Evolutionary conservation across 164 flowering plant species (phyloP), one percentile per base, ranked within the genome.

Genomic region (Amborella trichopoda): DNA sequence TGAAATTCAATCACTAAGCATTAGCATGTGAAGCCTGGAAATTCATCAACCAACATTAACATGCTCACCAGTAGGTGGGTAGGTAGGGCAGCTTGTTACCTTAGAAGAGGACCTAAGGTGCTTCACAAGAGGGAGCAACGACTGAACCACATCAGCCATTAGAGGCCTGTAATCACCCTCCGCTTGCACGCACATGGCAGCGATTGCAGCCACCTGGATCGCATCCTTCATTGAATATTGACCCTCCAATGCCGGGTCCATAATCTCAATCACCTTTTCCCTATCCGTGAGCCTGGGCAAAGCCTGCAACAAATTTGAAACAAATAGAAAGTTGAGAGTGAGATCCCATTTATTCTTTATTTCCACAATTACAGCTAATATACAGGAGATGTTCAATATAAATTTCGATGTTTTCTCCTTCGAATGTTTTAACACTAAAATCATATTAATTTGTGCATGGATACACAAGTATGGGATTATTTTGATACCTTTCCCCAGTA

Each of bases 161-260:
- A 91, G 49, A 16, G 96, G 99, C 58, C 99, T 66, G 64, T 91
- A 91, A 65, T 91, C 95, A 10, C 95, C 79, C 66, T 87, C 96
- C 2, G 95, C 70, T 58, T 87, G 96, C 32, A 91, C 95, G 26
- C 99, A 91, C 96, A 91, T 87, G 17, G 95, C 89, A n/a, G 99
- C 96, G 49, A 91, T 87, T 32, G 99, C 99, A 16, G 99, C 96
- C 33, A 91, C 93, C 68, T 91, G 99, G 65, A 87, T 55, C 17
- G 68, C 95, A 56, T 91, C 96, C 65, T 91, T 91, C 78, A 73
- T 66, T 5, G 88, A 75, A 61, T 91, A 87, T 50, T 84, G 95
- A 46, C 94, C 91, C 40, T 80, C 94, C 61, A 91, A 18, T 19
- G 82, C 68, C 3, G 96, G 95, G 63, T 87, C 99, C 94, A 87